Base-by-base conservation (phyloP, 225 moss, liverwort and hornwort genomes). In the Neckera pumila region DNA sequence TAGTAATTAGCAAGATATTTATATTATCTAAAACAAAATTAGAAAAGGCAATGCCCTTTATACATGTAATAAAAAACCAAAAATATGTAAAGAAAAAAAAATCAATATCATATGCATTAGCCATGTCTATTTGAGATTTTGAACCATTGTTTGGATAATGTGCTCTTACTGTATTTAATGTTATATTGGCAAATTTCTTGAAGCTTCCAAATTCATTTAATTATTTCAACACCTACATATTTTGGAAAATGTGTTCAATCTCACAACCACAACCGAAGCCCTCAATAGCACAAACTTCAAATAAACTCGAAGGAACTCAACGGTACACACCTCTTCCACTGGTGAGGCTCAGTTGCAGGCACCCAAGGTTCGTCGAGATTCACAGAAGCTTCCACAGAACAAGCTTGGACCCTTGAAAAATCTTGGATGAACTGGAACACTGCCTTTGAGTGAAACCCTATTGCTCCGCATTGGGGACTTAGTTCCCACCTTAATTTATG, bases 361-460 rank as follows among this genome's bases (percentile, higher is more conserved):
- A 81, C 90, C 95, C 95, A 91, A 73, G 87, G 89, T n/a, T 91
- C 89, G 22, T 91, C 93, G 40, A 88, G 80, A 84, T 95, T 90
- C 90, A 92, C 91, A 36, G 90, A 90, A 43, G 91, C 91, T 89
- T 93, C 92, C 49, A 92, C 89, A 15, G 95, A 93, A 89, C 90
- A 90, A 28, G 92, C 88, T 57, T 90, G 86, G 16, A 45, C 30
- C 45, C 17, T 73, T 30, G 28, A 45, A 88, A 79, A 87, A 72
- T 93, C 91, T 63, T 91, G 90, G 90, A 14, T 85, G 82, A 73
- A 85, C 81, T 86, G 88, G 86, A 36, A 89, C 88, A 62, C 30
- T 87, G 72, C 49, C 65, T 69, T 88, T 87, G 77, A 90, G 91
- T 30, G 78, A 84, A 62, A 88, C 90, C 61, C 42, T 15, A 15